Evolutionary conservation across 805 yeast genomes (phyloP), one percentile per base, ranked within the genome.

Genomic region (Hanseniaspora lindneri): DNA sequence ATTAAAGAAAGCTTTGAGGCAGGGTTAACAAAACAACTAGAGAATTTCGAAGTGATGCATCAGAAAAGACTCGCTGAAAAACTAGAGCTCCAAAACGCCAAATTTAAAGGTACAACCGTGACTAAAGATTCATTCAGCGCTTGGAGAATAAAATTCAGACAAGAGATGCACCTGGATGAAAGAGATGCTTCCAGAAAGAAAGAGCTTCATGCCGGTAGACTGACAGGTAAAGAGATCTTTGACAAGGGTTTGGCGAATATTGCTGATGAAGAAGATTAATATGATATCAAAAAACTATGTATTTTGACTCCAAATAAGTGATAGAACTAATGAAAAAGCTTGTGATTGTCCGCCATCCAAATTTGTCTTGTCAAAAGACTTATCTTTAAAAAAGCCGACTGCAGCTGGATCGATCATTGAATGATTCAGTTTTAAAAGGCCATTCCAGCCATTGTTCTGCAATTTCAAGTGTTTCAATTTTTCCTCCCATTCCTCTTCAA

Each of bases 61-160:
- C 86, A 84, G 53, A 68, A 71, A 44, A 74, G 72, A 53, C 65
- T 82, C 17, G 66, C 71, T 44, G 78, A 71, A 20, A 77, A 76
- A 54, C 97, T 92, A 61, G 72, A 70, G 56, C 80, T 80, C 62
- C 96, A 87, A 60, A 94, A 86, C 61, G 80, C 80, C 62, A 92
- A 92, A 64, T 89, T 89, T 65, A 70, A 72, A 35, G 98, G 98
- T 30, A 92, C 97, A 1, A 76, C 82, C 48, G 96, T 89, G 5
- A 89, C 96, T 1, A 66, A 63, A 14, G 94, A 83, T 55, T 70
- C 80, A n/a, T 89, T 75, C 61, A 60, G 61, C 2, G 70, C 62
- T 40, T 89, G 98, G 98, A 71, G 95, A 58, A 49, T 51, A 3
- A 68, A 65, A 46, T 88, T 92, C 64, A 72, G 94, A 51, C 66